These are phyloP conservation scores for Graphilbum fragrans DNA, from an alignment of 2,329 filamentous ascomycete genomes.

Conservation along the genomic window DNA sequence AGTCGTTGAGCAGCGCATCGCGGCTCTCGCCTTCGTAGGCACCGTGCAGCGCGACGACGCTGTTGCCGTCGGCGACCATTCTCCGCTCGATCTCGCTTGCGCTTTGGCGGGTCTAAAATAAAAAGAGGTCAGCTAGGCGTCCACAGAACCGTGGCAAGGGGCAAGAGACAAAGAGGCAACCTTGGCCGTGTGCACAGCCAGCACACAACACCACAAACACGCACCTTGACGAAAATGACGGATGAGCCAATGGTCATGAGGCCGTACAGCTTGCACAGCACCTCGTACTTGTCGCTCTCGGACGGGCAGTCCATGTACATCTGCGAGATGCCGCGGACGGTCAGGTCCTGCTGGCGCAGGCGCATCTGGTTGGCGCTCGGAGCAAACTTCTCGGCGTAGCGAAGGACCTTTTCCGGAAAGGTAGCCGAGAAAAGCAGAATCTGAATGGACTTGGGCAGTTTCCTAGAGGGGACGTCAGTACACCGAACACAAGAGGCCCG, in stretches of 20 bases:
- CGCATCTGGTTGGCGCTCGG: slow-evolving; percentile 79
- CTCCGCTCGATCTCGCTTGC: slow-evolving; percentile 74
- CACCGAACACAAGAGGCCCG: slow-evolving; percentile 2
- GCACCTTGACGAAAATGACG: slow-evolving; percentile 91
- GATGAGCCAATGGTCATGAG: slow-evolving; percentile 94
- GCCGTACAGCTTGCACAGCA: slow-evolving; percentile 86
- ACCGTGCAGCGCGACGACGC: slow-evolving; percentile 80
- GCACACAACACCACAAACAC: slow-evolving; percentile 14
- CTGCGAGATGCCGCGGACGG: slow-evolving; percentile 93
- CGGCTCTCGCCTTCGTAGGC: slow-evolving; percentile 74
- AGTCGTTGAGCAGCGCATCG: slow-evolving; percentile 74
- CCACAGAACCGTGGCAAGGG: too few species aligned
- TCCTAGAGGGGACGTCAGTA: slow-evolving; percentile 27
- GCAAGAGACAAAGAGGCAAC: too few species aligned
- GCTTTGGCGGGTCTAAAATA: slow-evolving; percentile 62
- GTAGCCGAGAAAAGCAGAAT: slow-evolving; percentile 94
- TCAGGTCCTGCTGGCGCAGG: slow-evolving; percentile 80
- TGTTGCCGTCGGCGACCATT: slow-evolving; percentile 83
- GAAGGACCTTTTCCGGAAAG: slow-evolving; percentile 73
- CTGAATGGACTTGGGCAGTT: slow-evolving; percentile 66
- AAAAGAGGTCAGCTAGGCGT: background rate
- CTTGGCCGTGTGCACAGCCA: background rate
- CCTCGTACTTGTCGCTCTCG: slow-evolving; percentile 74
- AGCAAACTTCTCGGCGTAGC: slow-evolving; percentile 74
- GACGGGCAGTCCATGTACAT: slow-evolving; percentile 89